Evolutionary conservation across 106 monocot species (phyloP), one percentile per base, ranked within the genome.

Genomic region (Apostasia shenzhenica): DNA sequence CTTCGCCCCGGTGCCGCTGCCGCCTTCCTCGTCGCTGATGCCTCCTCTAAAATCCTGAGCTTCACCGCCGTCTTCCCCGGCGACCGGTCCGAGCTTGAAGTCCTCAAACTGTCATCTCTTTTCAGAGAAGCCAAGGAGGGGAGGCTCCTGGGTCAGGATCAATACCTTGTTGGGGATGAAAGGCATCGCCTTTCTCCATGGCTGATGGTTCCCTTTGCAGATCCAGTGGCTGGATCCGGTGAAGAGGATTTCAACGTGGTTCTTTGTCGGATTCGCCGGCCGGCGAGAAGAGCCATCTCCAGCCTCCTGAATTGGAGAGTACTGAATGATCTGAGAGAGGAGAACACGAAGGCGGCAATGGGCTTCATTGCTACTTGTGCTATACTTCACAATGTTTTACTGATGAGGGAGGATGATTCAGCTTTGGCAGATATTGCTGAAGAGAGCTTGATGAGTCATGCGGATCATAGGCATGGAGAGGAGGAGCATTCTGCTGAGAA

Each of bases 321-420:
- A 7, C 61, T 93, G 47, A 57, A 67, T 12, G 38, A 55, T 13
- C 53, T 78, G 61, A 81, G 84, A 63, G 88, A 92, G 42, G 89
- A 83, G 62, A 73, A 76, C 49, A 42, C 59, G 54, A 84, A 79
- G 77, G 70, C 74, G 69, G 89, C 78, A 0, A 83, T 66, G 8
- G 89, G 86, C 0, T 93, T 78, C 54, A 76, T 93, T n/a, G 88
- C 72, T 10, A 86, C 89, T 3, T 93, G 93, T 43, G 81, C 93
- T 10, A 86, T 89, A 48, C 78, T 93, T 9, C 89, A 93, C 55
- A 93, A 93, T 63, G 74, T 82, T 49, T 42, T 93, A 70, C 48
- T 93, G 44, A 80, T 75, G 75, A 85, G 86, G 68, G 93, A 82
- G 66, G 93, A 93, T 45, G 57, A 73, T 42, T 82, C 85, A 1